Conservation (phyloP, 805 yeast species). For the Teunomyces tritomae region DNA sequence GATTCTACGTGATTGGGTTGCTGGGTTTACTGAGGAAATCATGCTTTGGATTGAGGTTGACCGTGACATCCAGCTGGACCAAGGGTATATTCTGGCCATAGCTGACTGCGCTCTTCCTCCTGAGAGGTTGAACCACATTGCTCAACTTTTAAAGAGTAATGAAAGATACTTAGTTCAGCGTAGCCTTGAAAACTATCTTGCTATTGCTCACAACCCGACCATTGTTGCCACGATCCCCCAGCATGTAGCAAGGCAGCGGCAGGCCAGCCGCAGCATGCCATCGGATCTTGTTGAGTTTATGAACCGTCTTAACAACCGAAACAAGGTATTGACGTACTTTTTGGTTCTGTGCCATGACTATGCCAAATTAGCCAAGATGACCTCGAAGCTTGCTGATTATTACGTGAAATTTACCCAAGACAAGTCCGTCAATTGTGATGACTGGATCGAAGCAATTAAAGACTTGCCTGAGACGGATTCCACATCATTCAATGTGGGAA, state of each 20-base stretch:
- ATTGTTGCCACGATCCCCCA: neutral
- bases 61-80: neutral
- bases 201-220: neutral
- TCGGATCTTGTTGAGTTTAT: neutral
- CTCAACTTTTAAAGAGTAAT: neutral
- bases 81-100: neutral
- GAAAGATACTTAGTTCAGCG: neutral
- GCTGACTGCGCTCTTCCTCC: neutral
- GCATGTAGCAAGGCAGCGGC: neutral
- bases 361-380: neutral
- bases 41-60: conserved; percentile 1
- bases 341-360: neutral
- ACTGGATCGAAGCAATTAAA: neutral
- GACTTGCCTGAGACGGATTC: neutral
- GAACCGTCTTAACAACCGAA: neutral
- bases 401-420: neutral
- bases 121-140: neutral
- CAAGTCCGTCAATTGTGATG: neutral
- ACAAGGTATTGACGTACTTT: neutral
- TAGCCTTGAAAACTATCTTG: neutral
- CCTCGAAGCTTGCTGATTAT: neutral
- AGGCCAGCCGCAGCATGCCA: neutral
- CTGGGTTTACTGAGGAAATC: neutral
- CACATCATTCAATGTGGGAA: no score
- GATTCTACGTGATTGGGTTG: neutral